Base-by-base conservation (phyloP, 345 rosid species). In the Theobroma cacao region DNA sequence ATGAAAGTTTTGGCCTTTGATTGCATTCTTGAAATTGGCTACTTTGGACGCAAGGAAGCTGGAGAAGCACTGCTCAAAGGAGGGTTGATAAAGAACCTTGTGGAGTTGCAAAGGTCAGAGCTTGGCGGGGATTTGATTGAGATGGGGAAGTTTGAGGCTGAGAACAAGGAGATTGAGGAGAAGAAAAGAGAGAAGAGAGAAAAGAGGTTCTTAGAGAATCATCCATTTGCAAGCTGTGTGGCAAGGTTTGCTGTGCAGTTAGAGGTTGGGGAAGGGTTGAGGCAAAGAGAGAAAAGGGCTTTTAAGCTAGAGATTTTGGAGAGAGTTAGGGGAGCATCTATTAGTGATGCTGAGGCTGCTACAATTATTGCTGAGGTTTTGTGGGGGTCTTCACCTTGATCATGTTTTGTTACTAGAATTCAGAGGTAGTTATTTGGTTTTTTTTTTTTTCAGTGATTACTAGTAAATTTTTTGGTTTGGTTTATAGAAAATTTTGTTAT, bases 331-430 rank as follows among this genome's bases (percentile, higher is more conserved):
- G 89, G 89, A 68, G 94, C 79, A 20, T 85, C 81, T 79, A 72
- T 50, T 2, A 80, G 82, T 58, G 89, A 89, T 77, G 91, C 94
- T 2, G 97, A 92, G 53, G 90, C 90, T 24, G 91, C 92, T 62
- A 90, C 92, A 33, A 81, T 90, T 77, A 72, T 83, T 36, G 97
- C 97, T 41, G 94, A 92, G 78, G 94, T 92, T 66, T 77, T 92
- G 85, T 90, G 93, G 97, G 94, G 94, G 0, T 86, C 97, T 74
- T 89, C 92, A 52, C 94, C 94, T 66, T 90, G 85, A 88, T 47
- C 28, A 6, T 6, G 59, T 17, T 12, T 7, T 20, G n/a, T 22
- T 20, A 31, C 24, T 31, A 18, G 30, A 43, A 59, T 30, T 50
- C 33, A 7, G 47, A 45, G 4, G 34, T 15, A 20, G 74, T 15